Base-by-base conservation (phyloP, 768 basidiomycete genomes). In the Termitomyces sp. region DNA sequence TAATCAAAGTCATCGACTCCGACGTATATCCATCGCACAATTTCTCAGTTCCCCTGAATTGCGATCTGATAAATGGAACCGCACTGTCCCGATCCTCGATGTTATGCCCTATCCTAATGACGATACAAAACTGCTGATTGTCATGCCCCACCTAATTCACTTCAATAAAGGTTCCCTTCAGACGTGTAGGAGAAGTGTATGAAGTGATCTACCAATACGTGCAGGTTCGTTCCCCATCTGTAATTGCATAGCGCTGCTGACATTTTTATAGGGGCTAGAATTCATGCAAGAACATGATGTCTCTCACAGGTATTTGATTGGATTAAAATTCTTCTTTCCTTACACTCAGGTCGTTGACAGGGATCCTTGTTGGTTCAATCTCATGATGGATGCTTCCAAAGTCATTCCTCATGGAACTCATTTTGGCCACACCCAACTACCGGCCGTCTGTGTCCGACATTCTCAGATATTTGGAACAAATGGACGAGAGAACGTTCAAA, bases 251-350 rank as follows among this genome's bases (percentile, higher is more conserved):
- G 15, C 15, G 13, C 36, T 25, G 25, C 36, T 54, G 20, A 54
- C 3, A 32, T n/a, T 39, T 42, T 7, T 2, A 15, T 13, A 52
- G 50, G 50, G 44, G 15, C 20, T 52, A n/a, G 43, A 56, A 16
- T 56, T 56, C 23, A 56, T 56, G 56, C 29, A 47, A 20, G 36
- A 41, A 38, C 49, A 56, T 20, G 29, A 32, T 11, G 3, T 46
- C 15, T 29, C 44, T 10, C 50, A 56, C 22, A 32, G 40, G 54
- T 56, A 49, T 5, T 23, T 11, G 1, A 16, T 5, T 15, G 4
- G 11, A 27, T n/a, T n/a, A 35, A 15, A 23, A 15, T 32, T n/a
- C n/a, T n/a, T n/a, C 16, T 7, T 39, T 25, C 7, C 25, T 33
- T 9, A 12, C 20, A 18, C 45, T 47, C 1, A 39, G 32, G 16